phyloP scores from a whole-genome alignment of 129 eudicot genomes.

The Mikania micrantha region DNA sequence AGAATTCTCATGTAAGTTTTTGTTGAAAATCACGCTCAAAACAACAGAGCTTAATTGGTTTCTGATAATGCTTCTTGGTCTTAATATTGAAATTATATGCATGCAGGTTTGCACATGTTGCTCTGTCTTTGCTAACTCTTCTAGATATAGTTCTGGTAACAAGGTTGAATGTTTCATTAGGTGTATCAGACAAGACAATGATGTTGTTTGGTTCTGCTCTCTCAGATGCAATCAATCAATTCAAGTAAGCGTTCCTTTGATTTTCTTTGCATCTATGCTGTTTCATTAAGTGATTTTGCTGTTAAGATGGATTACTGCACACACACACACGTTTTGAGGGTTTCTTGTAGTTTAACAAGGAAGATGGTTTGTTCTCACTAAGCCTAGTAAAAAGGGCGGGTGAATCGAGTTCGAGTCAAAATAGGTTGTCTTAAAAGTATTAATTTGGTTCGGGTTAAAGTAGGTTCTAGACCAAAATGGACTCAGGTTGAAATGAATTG shows the following conservation, averaged over 20 bases:
- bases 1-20: constrained; percentile 72
- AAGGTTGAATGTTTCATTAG: constrained; percentile 54
- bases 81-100: neutral
- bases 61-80: constrained; percentile 1
- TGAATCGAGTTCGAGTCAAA: neutral
- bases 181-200: constrained; percentile 69
- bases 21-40: neutral
- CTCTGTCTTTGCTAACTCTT: constrained; percentile 47
- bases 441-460: neutral
- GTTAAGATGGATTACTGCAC: neutral
- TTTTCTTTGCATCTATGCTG: neutral
- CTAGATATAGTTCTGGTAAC: constrained; percentile 64
- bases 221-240: constrained; percentile 84
- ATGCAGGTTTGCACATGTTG: constrained; percentile 77
- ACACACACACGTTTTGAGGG: neutral
- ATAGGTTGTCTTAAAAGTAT: neutral
- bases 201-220: constrained; percentile 86
- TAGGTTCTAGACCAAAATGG: neutral
- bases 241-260: constrained; percentile 49
- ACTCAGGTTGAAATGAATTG: neutral
- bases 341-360: neutral
- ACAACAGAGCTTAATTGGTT: neutral
- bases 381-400: neutral
- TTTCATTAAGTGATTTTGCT: neutral
- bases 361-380: neutral